Conservation (phyloP, 176 grass and related monocot species). For the Eragrostis curvula region DNA sequence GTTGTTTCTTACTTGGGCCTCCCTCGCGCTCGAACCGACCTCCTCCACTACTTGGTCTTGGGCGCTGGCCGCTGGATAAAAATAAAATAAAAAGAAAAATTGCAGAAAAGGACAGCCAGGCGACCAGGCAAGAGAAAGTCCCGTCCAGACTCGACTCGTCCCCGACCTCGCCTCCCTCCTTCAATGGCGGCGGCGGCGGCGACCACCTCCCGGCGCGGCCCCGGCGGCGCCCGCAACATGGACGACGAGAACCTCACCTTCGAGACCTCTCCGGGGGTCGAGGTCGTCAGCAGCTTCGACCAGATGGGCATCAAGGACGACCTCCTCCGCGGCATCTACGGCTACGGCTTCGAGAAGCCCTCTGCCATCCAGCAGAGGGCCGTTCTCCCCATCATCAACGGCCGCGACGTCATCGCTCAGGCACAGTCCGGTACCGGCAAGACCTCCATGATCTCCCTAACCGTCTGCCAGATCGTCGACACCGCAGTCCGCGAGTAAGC, state of each 20-base stretch:
- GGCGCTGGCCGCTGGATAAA: no score
- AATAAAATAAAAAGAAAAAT: no score
- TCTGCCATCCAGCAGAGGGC: conserved; percentile 99
- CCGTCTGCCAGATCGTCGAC: conserved; percentile 91
- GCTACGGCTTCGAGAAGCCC: conserved; percentile 96
- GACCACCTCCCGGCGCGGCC: conserved; percentile 50
- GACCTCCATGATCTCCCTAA: conserved; percentile 93
- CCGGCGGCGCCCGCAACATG: conserved; percentile 45
- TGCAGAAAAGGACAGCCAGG: no score
- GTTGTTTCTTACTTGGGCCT: no score
- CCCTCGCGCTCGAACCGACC: no score
- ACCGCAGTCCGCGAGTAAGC: conserved; percentile 76
- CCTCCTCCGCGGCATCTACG: conserved; percentile 92
- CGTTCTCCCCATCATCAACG: conserved; percentile 82
- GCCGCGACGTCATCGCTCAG: conserved; percentile 94
- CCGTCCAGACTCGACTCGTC: no score
- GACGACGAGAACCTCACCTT: conserved; percentile 87
- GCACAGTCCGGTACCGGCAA: conserved; percentile 97
- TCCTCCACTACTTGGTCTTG: no score
- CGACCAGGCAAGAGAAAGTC: no score
- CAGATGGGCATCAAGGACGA: conserved; percentile 95
- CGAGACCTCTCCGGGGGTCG: conserved; percentile 87
- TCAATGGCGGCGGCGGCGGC: conserved; percentile 61
- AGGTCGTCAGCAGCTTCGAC: conserved; percentile 89
- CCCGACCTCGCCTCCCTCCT: not conserved